Conservation (phyloP, 1,139 yeast genomes). For the Geotrichum phurueaensis region DNA sequence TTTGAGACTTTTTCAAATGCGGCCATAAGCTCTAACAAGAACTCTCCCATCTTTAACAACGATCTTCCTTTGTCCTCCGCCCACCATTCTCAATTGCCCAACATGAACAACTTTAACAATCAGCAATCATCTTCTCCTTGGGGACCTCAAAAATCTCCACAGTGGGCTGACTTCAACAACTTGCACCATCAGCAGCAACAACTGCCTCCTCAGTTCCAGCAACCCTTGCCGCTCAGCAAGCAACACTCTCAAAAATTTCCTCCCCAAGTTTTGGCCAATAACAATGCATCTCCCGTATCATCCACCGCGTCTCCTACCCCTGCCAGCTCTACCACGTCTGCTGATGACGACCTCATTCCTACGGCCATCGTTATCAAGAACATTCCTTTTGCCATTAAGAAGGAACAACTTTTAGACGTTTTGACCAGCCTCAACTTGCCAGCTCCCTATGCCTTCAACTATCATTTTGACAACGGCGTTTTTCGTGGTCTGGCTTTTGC, state of each 20-base stretch:
- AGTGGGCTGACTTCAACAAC: background rate
- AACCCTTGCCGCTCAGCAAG: background rate
- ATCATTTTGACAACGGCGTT: slow-evolving; percentile 98
- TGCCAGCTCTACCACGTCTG: slow-evolving; percentile 4
- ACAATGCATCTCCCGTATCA: background rate
- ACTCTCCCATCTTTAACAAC: background rate
- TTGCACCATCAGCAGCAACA: slow-evolving; percentile 12
- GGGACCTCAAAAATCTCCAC: slow-evolving; percentile 23
- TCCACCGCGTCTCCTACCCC: background rate
- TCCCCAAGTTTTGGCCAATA: background rate
- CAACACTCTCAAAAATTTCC: background rate
- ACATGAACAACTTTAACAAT: background rate
- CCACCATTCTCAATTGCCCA: background rate
- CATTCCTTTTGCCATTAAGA: slow-evolving; percentile 95
- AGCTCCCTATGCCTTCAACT: slow-evolving; percentile 94
- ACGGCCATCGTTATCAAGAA: slow-evolving; percentile 97
- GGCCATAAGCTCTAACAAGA: background rate
- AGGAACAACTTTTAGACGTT: slow-evolving; percentile 89
- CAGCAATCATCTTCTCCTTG: slow-evolving; percentile 16
- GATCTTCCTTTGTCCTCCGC: background rate
- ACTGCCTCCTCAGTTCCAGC: slow-evolving; percentile 4
- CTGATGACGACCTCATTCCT: slow-evolving; percentile 82
- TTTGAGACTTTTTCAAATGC: slow-evolving; percentile 20
- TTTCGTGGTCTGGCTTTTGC: slow-evolving; percentile 99
- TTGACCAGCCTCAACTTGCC: slow-evolving; percentile 87